Evolutionary conservation across 2,329 filamentous ascomycete genomes (phyloP), one percentile per base, ranked within the genome.

Genomic region (Fusarium xylarioides): DNA sequence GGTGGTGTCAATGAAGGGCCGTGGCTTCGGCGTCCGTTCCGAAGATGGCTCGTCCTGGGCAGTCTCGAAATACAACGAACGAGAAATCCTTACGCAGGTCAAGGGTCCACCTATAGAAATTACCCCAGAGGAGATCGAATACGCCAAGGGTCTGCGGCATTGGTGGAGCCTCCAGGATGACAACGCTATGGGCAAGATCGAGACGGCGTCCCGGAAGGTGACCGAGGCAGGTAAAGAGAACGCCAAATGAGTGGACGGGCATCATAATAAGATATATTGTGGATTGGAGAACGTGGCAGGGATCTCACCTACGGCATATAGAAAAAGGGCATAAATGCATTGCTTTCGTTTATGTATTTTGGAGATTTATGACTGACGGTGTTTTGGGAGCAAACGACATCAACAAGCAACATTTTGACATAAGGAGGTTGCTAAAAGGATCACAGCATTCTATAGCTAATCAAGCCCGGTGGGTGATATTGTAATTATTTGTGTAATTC

Each of bases 61-160:
- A 4, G 88, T 92, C 7, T 91, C 89, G 70, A 88, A 90, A 73
- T 80, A 81, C 43, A 80, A 80, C 7, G 80, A 82, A 50, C 76
- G 78, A 58, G 78, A 81, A 63, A 77, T 78, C 76, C 80, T 85
- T 47, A 82, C 87, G 46, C 87, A 91, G 80, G 86, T 91, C 58
- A 86, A 85, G 68, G 90, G 89, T 1, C 87, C 89, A 59, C 89
- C 89, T 1, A 85, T 91, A 26, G 90, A 91, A 79, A 84, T 87
- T 68, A 83, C 82, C 34, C 81, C 84, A 19, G 81, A 79, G 34
- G 90, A 91, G 80, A 82, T 81, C 55, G 81, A 81, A 34, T 87
- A 89, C 72, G 85, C 88, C 60, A 78, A 77, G 50, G 81, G 83
- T 59, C 79, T 91, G 71, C 83, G 83, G 71, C 81, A 82, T 52